Base-by-base conservation (phyloP, 75 land plant genomes). In the Picea glauca region DNA sequence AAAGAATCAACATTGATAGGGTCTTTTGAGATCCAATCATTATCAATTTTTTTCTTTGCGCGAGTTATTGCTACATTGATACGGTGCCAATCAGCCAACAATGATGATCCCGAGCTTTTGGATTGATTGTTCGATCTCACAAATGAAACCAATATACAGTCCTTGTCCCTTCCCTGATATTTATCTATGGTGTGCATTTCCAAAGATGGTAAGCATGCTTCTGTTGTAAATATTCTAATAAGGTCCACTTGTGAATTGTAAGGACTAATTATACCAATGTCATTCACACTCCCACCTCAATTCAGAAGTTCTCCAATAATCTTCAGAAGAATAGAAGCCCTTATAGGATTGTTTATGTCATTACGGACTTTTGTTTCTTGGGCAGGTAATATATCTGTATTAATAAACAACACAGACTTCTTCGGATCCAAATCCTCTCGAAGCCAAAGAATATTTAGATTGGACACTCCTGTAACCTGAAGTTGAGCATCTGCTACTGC, bases 91-190 rank as follows among this genome's bases (percentile, higher is more conserved):
- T 94, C 98, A 62, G 89, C 94, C 75, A 94, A 85, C 76, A 94
- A 73, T 38, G 94, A 81, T 58, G 94, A 88, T 67, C 65, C 67
- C 13, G 76, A 84, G 74, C 59, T 73, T 62, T 79, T 81, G 31
- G 82, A 76, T 33, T 84, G 88, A 58, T 80, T 84, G 75, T 76
- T 80, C 11, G 93, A 94, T 79, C 89, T 90, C 12, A 92, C 98
- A 79, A 94, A 94, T 0, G 98, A 94, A 17, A 92, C 82, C 57
- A 94, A 13, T 38, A 94, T 86, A 80, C 98, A 92, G 33, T 94
- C 98, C 73, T 94, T 94, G 74, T 94, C 98, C 74, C 94, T 85
- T 70, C 98, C 98, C 94, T 94, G 83, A 73, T 90, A 94, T 65
- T 90, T 92, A 79, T 94, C 98, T 70, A 94, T 92, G 23, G 98